Conservation (phyloP, 306 rosid species). For the Senna siamea region DNA sequence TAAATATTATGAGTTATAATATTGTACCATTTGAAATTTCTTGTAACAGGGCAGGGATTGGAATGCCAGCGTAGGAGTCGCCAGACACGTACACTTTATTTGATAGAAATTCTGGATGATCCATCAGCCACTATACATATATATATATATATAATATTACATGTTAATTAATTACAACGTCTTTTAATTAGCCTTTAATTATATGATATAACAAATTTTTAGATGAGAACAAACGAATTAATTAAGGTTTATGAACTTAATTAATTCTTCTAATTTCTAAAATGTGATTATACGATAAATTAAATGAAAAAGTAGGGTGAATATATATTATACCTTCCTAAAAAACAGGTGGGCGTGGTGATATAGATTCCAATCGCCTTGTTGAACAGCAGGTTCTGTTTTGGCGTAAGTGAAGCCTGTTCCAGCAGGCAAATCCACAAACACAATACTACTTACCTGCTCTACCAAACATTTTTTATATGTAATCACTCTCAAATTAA, state of each 20-base stretch:
- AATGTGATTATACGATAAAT: no score
- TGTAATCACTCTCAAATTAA: no score
- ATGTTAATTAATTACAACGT: neutral
- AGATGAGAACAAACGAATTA: no score
- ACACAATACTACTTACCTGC: conserved; percentile 46
- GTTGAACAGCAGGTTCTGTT: conserved; percentile 5
- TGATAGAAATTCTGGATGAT: conserved; percentile 45
- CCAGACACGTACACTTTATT: conserved; percentile 54
- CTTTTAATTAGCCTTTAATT: neutral
- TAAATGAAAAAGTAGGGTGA: neutral
- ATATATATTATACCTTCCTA: conserved; percentile 44
- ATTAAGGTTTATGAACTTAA: no score
- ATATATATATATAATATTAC: no score
- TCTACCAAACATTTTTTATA: neutral
- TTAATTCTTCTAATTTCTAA: no score
- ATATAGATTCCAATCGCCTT: conserved; percentile 32
- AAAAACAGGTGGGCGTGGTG: conserved; percentile 46
- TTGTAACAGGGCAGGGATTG: conserved; percentile 44
- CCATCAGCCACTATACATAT: no score
- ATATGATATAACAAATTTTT: no score
- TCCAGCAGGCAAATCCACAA: conserved; percentile 51
- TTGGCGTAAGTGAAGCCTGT: conserved; percentile 63
- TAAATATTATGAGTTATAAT: neutral
- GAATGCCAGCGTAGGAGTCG: conserved; percentile 56
- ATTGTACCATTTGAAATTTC: conserved; percentile 49